phyloP scores from a whole-genome alignment of 179 eudicot species.

The Beta macrorhiza region DNA sequence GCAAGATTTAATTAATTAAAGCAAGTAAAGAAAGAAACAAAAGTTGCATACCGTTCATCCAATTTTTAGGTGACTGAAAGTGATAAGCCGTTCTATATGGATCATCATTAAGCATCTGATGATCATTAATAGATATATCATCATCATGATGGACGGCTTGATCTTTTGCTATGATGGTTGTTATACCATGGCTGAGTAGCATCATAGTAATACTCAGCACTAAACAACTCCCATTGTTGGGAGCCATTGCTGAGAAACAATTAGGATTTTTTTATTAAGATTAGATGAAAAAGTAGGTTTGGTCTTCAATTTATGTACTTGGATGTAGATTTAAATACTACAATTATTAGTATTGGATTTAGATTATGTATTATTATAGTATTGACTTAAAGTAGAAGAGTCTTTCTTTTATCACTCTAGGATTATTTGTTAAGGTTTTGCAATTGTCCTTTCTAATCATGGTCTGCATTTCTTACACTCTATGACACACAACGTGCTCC shows the following conservation, averaged over 20 bases:
- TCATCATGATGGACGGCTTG: neutral
- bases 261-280: neutral
- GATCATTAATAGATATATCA: neutral
- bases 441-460: neutral
- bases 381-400: neutral
- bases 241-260: neutral
- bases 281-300: neutral
- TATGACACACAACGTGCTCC: too few relatives aligned
- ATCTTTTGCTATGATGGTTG: conserved; percentile 2
- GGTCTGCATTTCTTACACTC: too few relatives aligned
- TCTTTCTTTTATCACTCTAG: neutral
- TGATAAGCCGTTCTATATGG: conserved; percentile 10
- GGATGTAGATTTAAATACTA: neutral
- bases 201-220: neutral
- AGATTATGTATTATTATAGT: neutral
- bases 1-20: neutral
- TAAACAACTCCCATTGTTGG: neutral
- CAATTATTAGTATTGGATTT: neutral
- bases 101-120: neutral
- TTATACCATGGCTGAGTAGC: conserved; percentile 4
- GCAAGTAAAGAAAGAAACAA: neutral
- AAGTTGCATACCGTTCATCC: conserved; percentile 11
- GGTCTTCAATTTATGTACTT: neutral
- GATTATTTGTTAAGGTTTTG: neutral
- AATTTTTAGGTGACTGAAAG: neutral